Evolutionary conservation across 805 yeast genomes (phyloP), one percentile per base, ranked within the genome.

Genomic region (Lipomyces oligophaga): DNA sequence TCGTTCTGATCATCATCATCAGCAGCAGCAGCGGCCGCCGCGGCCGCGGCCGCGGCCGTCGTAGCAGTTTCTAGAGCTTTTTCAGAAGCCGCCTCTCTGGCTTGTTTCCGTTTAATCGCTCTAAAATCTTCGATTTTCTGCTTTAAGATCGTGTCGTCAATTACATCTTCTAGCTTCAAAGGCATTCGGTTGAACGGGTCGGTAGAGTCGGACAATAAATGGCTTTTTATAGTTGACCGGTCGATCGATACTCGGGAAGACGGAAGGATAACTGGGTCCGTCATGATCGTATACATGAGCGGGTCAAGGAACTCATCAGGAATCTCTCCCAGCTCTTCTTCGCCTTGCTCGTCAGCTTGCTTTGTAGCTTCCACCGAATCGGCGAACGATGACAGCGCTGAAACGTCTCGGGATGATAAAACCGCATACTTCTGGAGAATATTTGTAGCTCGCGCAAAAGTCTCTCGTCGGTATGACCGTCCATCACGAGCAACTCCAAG

Each of bases 291-390:
- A 65, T 74, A 93, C 97, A 93, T 90, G 59, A 93, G 76, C 11
- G 99, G 99, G 70, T 93, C 99, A 58, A 93, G 76, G 63, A 82
- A 93, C 64, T 93, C 97, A 63, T 93, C 98, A 0, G 99, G 99
- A 15, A 85, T 77, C 43, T 93, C 98, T 21, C 95, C 97, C 57
- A 86, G 73, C 62, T 87, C 96, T 53, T 78, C 61, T 50, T 84
- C 90, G 11, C 57, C 61, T 34, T 64, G 66, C 42, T 59, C 61
- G 43, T 59, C 58, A 7, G 62, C 62, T 25, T 71, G 58, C 60
- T 78, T 76, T 41, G 78, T 76, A 32, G 65, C 62, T 51, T 83
- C 83, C 0, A 94, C 95, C n/a, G 67, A 67, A 26, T 74, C 68
- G 0, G 81, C 84, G 64, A 93, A 87, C 11, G 66, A 62, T 20